Base-by-base conservation (phyloP, 495 filamentous ascomycete species). In the Sordaria brevicollis region DNA sequence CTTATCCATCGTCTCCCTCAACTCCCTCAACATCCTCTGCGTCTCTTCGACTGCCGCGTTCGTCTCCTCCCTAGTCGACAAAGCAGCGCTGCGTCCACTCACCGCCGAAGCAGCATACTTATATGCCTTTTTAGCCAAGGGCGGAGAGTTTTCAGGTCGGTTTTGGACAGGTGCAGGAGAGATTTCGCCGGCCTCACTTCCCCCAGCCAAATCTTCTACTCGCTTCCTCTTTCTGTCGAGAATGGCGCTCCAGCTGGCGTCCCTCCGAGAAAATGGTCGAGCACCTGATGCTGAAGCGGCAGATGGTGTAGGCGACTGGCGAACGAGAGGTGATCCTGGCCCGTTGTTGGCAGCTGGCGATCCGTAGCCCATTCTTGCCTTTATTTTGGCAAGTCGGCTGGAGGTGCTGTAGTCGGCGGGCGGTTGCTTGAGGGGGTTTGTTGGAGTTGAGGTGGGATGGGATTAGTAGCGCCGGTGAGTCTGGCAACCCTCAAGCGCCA, bases 11-110 rank as follows among this genome's bases (percentile, higher is more conserved):
- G 67, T 68, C 69, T 78, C 74, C 49, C 71, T 72, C 69, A 79
- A 39, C 74, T 79, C 77, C 36, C 71, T 67, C 65, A 79, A 39
- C 77, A 79, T 79, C 65, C 74, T 68, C 70, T 71, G 71, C 29
- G 74, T 75, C 11, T 75, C 65, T 70, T 71, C 73, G 66, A 77
- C 74, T 71, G 75, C 74, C 6, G 73, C 72, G 15, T 38, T 54
- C 35, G 75, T 73, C 65, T 74, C 73, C 19, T 67, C 67, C 66
- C 57, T 70, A 19, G 25, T 31, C 34, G 36, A 17, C 25, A 67
- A 43, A 21, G 33, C 35, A 38, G 66, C 36, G 35, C 33, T 41
- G 4, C 66, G 35, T 29, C 34, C 54, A 35, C 66, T 43, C 2
- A 29, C 35, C 34, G 15, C 66, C 19, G 35, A 43, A 31, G 34